Conservation (phyloP, 2,329 filamentous ascomycete genomes). For the Lithohypha guttulata region DNA sequence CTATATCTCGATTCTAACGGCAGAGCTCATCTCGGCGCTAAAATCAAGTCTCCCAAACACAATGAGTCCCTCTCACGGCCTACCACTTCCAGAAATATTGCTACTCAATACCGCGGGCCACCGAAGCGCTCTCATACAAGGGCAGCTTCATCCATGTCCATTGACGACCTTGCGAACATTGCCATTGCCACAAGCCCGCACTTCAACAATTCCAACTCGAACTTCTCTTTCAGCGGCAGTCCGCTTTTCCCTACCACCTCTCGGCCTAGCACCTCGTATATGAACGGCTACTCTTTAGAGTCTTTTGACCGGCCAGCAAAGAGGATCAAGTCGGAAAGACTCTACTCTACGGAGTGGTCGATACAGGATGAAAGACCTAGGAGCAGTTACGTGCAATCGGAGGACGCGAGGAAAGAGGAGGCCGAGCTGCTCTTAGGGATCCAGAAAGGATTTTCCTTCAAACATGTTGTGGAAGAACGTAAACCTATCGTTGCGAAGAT, state of each 20-base stretch:
- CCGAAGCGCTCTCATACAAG: constrained; percentile 29
- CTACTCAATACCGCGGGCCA: constrained; percentile 5
- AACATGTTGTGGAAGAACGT: constrained; percentile 27
- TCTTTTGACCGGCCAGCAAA: constrained; percentile 45
- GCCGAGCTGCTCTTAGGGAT: constrained; percentile 39
- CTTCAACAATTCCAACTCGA: constrained; percentile 28
- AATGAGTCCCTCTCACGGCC: not conserved
- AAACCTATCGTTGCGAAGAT: not conserved
- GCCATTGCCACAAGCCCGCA: constrained; percentile 40
- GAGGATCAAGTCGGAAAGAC: constrained; percentile 49
- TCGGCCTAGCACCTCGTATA: constrained; percentile 24
- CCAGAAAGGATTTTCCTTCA: constrained; percentile 13
- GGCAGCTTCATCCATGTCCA: constrained; percentile 38
- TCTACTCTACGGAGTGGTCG: constrained; percentile 32
- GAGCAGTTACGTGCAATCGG: constrained; percentile 26
- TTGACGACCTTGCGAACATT: constrained; percentile 40
- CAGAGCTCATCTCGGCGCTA: constrained; percentile 18
- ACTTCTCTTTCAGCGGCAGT: constrained; percentile 22
- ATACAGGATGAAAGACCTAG: constrained; percentile 23
- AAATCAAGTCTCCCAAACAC: constrained; percentile 6
- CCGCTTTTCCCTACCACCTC: constrained; percentile 10
- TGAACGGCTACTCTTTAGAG: constrained; percentile 22
- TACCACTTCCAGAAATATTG: not conserved
- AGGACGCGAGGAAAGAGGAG: constrained; percentile 35
- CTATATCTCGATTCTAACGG: constrained; percentile 18